Base-by-base conservation (phyloP, 2,329 filamentous ascomycete genomes). In the Apiospora kogelbergensis region DNA sequence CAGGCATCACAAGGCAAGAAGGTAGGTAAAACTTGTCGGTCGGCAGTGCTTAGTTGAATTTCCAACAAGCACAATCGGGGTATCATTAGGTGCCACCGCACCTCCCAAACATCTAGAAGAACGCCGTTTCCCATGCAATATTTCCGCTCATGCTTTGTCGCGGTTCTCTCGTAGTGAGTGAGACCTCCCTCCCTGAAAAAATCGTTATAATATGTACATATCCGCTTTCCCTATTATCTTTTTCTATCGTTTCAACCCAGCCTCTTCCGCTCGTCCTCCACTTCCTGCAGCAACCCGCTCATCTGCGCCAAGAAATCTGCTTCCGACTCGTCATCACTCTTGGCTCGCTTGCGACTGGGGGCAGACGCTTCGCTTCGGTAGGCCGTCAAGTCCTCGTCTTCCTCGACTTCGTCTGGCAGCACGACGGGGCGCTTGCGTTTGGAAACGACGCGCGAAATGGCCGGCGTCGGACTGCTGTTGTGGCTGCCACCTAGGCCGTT, bases 261-360 rank as follows among this genome's bases (percentile, higher is more conserved):
- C 44, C 22, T 42, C 57, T 44, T 63, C 22, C 57, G 41, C 48
- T 70, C 66, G 24, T 71, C 60, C 24, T 74, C 70, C 22, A 78
- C 75, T 41, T 72, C 69, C 63, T 71, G 66, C 57, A 78, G 63
- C 5, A 78, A 70, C 22, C 64, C 72, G 3, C 72, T 73, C 66
- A 78, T 78, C 42, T 74, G 73, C 7, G 72, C 72, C 13, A 78
- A 71, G 26, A 77, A 74, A 60, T 75, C 71, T 4, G 73, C 67
- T 30, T 76, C 74, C 1, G 72, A 68, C 7, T 60, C 63, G 30
- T 57, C 48, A 30, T 68, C 69, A 44, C 73, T 77, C 67, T 71
- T 76, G 22, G 71, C 70, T n/a, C 76, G 71, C 66, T 78, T 78
- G 6, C 67, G 66, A 41, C 53, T 70, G 37, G 66, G 70, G 9